Base-by-base conservation (phyloP, 768 basidiomycete species). In the Agaricus sinodeliciosus region DNA sequence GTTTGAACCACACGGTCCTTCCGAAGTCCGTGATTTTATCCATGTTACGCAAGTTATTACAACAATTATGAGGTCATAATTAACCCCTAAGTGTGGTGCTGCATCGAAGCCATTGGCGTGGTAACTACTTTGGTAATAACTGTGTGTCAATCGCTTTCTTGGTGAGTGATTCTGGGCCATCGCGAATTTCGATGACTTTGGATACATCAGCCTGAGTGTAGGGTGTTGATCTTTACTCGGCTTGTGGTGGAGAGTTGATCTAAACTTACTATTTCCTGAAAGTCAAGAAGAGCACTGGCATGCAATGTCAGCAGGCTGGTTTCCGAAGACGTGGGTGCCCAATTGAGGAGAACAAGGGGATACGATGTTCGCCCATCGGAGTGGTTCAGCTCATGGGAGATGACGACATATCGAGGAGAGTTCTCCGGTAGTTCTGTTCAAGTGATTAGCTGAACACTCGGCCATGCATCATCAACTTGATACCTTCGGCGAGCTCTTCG, bases 401-500 rank as follows among this genome's bases (percentile, higher is more conserved):
- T 75, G 22, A 94, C 67, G 43, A 95, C 84, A 65, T 89, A 94
- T 60, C 94, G 80, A 4, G 93, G 93, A 7, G 87, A 79, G 63
- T 85, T 87, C 69, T 87, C 90, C 0, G 94, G 94, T 9, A 95
- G 75, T 65, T 94, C 94, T 94, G 22, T 19, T 53, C 43, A 7
- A 52, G 41, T 26, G 36, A 25, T 51, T 18, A 53, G 48, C 28
- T 37, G 36, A 16, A 42, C 11, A 28, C 48, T 26, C 16, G 12
- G 41, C 9, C 9, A 31, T 18, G 46, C 41, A 55, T 41, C 39
- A 40, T 8, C 43, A n/a, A 43, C 56, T 54, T 46, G 63, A 51
- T 58, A 90, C 93, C 93, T 70, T 93, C 85, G n/a, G 81, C 88
- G 35, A 97, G 81, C 13, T 94, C 90, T 60, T 88, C 87, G 53